phyloP scores from a whole-genome alignment of 129 eudicot species.

The Escallonia herrerae region DNA sequence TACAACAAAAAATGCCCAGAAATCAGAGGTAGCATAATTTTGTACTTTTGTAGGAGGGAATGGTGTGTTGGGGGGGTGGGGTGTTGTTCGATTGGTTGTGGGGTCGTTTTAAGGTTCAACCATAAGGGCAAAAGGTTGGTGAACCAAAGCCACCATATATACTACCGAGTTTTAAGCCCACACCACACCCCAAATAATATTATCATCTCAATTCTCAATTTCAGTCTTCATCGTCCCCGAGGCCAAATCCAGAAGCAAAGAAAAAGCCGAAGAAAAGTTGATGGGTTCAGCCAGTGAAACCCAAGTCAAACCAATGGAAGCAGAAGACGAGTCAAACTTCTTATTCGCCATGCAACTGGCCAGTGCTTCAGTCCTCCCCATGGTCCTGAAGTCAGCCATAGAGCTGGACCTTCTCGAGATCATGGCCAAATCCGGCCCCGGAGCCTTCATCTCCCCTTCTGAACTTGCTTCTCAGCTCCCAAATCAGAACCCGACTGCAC shows the following conservation, averaged over 20 bases:
- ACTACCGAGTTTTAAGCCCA: not conserved
- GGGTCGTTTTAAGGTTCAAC: not conserved
- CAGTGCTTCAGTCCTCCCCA: slow-evolving; percentile 69
- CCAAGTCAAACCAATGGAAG: not conserved
- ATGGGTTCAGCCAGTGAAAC: not conserved
- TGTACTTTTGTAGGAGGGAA: not conserved
- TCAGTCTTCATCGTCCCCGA: not conserved
- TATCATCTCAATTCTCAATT: not conserved
- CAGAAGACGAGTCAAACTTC: slow-evolving; percentile 39
- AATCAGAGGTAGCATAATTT: too few relatives aligned
- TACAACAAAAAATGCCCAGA: too few relatives aligned
- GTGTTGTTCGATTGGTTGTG: not conserved
- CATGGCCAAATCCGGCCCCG: slow-evolving; percentile 48
- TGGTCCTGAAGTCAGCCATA: slow-evolving; percentile 70
- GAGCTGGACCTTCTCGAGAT: slow-evolving; percentile 76
- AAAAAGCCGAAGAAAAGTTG: not conserved
- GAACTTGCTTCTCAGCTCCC: slow-evolving; percentile 63
- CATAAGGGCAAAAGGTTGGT: not conserved
- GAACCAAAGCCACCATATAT: not conserved
- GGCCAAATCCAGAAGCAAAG: not conserved
- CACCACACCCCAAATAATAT: not conserved
- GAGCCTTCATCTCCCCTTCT: slow-evolving; percentile 45
- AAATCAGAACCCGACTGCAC: slow-evolving; percentile 45
- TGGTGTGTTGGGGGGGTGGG: not conserved
- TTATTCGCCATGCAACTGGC: slow-evolving; percentile 76